phyloP scores from a whole-genome alignment of 768 basidiomycete genomes.

The Glaciozyma antarctica region DNA sequence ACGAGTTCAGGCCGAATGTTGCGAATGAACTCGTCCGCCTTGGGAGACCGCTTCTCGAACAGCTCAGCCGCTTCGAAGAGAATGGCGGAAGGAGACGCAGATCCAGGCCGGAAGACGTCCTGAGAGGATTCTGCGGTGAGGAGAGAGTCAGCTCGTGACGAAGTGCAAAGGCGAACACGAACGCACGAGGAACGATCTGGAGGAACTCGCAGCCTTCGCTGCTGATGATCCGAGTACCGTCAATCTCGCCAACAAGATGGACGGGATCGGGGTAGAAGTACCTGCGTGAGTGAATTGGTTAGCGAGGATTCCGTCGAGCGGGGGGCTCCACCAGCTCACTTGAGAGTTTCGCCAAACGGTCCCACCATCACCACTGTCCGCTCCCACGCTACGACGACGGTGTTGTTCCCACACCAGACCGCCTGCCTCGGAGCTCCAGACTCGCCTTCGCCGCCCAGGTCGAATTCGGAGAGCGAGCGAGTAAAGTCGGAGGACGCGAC shows the following conservation, averaged over 20 bases:
- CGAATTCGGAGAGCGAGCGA: slow-evolving; percentile 75
- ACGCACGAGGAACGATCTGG: slow-evolving; percentile 81
- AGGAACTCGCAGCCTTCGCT: slow-evolving; percentile 75
- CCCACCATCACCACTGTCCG: slow-evolving; percentile 72
- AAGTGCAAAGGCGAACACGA: not conserved
- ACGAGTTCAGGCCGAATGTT: slow-evolving; percentile 77
- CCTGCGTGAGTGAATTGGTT: slow-evolving; percentile 42
- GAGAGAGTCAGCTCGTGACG: not conserved
- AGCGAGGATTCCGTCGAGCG: not conserved
- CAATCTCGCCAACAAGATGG: slow-evolving; percentile 72
- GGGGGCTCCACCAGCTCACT: slow-evolving; percentile 47
- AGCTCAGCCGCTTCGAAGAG: slow-evolving; percentile 86
- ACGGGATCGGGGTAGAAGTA: slow-evolving; percentile 68
- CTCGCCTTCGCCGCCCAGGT: slow-evolving; percentile 40
- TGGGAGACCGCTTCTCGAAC: slow-evolving; percentile 67
- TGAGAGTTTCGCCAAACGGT: slow-evolving; percentile 74
- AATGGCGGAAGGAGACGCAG: slow-evolving; percentile 80
- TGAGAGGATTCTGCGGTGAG: slow-evolving; percentile 54
- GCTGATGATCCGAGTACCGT: slow-evolving; percentile 76
- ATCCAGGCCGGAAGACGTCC: slow-evolving; percentile 84
- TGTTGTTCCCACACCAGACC: slow-evolving; percentile 95
- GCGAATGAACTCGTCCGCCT: slow-evolving; percentile 85
- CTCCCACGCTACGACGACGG: slow-evolving; percentile 77
- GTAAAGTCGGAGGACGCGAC: slow-evolving; percentile 94
- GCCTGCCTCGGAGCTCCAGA: slow-evolving; percentile 50